Conservation (phyloP, 140 eudicot species). For the Bidens hawaiensis region DNA sequence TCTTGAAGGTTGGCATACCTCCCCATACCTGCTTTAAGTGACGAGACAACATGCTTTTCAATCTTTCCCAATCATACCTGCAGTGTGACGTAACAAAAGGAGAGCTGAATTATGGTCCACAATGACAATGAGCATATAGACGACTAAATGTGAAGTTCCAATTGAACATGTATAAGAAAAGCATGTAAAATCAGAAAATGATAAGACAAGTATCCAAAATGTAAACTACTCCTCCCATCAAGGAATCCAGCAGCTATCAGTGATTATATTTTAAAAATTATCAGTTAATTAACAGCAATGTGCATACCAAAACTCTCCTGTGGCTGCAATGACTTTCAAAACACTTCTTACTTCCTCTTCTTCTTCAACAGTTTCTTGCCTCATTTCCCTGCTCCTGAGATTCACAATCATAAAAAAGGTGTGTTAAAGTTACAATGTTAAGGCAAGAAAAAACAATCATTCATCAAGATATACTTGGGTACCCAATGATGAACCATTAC, state of each 20-base stretch:
- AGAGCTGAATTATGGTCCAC: background rate
- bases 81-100: conserved; percentile 2
- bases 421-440: background rate
- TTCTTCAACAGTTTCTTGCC: conserved; percentile 44
- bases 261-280: background rate
- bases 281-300: background rate
- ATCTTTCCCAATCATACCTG: conserved; percentile 86
- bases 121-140: background rate
- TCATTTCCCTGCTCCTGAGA: conserved; percentile 35
- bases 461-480: background rate
- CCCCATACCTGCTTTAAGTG: conserved; percentile 83
- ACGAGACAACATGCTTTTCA: conserved; percentile 67
- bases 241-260: background rate
- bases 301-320: conserved; percentile 85
- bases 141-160: background rate
- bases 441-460: background rate
- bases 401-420: conserved; percentile 14
- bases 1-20: conserved; percentile 39
- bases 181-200: background rate
- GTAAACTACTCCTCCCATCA: background rate
- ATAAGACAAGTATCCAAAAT: background rate
- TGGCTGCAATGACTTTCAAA: conserved; percentile 63
- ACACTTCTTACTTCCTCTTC: conserved; percentile 51
- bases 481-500: background rate
- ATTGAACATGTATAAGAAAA: background rate